Base-by-base conservation (phyloP, 768 basidiomycete species). In the Pisolithus tinctorius region DNA sequence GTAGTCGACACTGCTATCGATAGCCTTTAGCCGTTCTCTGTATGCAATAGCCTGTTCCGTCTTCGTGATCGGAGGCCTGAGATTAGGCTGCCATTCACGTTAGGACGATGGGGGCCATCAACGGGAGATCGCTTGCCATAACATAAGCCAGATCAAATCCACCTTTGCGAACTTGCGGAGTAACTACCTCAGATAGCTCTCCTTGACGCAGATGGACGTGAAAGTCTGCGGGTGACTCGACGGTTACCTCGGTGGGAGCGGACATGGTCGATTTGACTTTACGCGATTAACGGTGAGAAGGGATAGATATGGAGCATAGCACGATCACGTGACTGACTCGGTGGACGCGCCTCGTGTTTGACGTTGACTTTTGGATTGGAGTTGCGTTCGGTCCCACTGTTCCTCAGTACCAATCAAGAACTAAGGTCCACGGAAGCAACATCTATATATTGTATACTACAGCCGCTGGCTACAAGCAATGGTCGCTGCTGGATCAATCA, bases 201-300 rank as follows among this genome's bases (percentile, higher is more conserved):
- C 89, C 93, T 65, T 98, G 92, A 39, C 96, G 83, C 27, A 99
- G 82, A 68, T 99, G 95, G 58, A 97, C 94, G 73, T 99, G 96
- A 63, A 96, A 95, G 73, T 93, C 92, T 30, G 89, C 86, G 14
- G 92, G 90, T 2, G 87, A 81, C 13, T 55, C 45, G 25, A 69
- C 47, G 52, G 57, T 38, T 6, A 4, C 48, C 40, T 20, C 53
- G 37, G 45, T 47, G n/a, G 25, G 6, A 31, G 50, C 51, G 47
- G 59, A 55, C 68, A 68, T 71, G 38, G 52, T 46, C 29, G 55
- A 46, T 58, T 34, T 31, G 30, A 31, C 30, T 10, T 31, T 31
- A 31, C 20, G 20, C 20, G 20, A 20, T 20, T 20, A 20, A 20
- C 20, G 20, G 20, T 2, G 20, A 20, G 20, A 20, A 20, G 20